These are phyloP conservation scores for Moesziomyces sp. DNA, from an alignment of 1,284 basidiomycete species.

Conservation along the genomic window DNA sequence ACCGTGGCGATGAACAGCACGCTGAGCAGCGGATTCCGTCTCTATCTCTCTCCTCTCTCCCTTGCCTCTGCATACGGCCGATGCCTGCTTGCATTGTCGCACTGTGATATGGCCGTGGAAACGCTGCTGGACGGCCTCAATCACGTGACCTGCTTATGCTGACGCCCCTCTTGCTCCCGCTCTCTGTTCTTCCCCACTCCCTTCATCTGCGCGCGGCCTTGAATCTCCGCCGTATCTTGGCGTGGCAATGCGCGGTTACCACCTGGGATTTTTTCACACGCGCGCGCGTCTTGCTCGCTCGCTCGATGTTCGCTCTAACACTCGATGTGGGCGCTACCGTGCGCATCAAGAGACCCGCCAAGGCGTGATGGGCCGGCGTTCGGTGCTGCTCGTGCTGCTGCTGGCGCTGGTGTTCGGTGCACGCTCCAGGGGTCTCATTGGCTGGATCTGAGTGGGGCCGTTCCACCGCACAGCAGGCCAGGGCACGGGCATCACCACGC, in stretches of 20 bases:
- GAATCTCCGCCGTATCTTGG: background rate
- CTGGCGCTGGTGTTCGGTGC: conserved; percentile 50
- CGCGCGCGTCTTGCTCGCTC: background rate
- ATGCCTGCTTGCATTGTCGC: background rate
- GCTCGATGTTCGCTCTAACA: background rate
- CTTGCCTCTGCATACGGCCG: background rate
- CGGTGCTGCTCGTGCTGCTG: conserved; percentile 30
- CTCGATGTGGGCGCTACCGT: conserved; percentile 12
- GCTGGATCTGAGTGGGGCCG: conserved; percentile 14
- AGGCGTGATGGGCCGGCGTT: conserved; percentile 14
- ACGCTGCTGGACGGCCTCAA: conserved; percentile 4
- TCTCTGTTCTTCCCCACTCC: background rate
- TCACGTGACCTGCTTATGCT: conserved; percentile 27
- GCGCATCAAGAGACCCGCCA: conserved; percentile 33
- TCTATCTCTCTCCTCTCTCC: conserved; percentile 3
- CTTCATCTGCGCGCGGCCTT: background rate
- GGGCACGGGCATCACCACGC: too few relatives aligned
- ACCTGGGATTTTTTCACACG: background rate
- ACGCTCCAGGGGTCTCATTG: conserved; percentile 42
- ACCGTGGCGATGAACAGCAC: conserved; percentile 15
- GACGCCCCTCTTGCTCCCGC: conserved; percentile 5
- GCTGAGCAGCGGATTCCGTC: conserved; percentile 39
- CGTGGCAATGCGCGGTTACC: background rate
- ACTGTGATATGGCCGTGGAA: background rate
- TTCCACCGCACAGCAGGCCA: too few relatives aligned